These are phyloP conservation scores for Clonostachys byssicola DNA, from an alignment of 2,329 filamentous ascomycete species.

Conservation along the genomic window DNA sequence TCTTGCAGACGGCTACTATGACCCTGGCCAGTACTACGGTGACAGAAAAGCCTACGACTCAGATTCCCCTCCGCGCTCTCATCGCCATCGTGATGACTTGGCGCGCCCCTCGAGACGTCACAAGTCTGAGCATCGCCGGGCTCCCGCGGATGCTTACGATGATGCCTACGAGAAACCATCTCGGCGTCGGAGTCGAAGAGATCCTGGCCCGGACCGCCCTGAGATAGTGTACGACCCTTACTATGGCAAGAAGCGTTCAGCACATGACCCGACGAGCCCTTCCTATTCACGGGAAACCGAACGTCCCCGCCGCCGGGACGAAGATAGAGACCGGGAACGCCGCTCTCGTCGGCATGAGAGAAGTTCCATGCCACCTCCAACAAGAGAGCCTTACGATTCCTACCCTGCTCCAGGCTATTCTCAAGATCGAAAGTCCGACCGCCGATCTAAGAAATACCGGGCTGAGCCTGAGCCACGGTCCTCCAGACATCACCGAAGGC, in stretches of 20 bases:
- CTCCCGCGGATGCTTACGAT: constrained; percentile 6
- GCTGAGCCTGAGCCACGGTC: neutral
- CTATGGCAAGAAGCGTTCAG: neutral
- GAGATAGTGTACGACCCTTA: neutral
- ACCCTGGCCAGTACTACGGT: neutral
- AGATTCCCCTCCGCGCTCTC: constrained; percentile 1
- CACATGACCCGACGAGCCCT: neutral
- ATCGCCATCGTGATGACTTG: neutral
- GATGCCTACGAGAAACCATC: constrained; percentile 5
- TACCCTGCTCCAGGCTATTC: neutral
- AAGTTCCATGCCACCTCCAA: constrained; percentile 1
- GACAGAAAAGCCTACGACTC: neutral
- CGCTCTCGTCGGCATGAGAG: neutral
- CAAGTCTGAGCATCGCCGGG: constrained; percentile 13
- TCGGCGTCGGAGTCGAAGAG: constrained; percentile 5
- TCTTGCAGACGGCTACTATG: constrained; percentile 1
- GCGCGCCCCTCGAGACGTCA: constrained; percentile 10
- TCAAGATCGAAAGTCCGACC: neutral
- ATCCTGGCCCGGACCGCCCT: neutral
- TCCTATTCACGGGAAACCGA: neutral
- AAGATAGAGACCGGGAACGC: neutral
- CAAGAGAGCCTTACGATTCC: neutral
- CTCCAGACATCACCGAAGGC: neutral
- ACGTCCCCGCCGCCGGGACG: neutral
- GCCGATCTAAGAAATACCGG: neutral